Conservation (phyloP, 768 basidiomycete species). For the Lentinula aciculospora region DNA sequence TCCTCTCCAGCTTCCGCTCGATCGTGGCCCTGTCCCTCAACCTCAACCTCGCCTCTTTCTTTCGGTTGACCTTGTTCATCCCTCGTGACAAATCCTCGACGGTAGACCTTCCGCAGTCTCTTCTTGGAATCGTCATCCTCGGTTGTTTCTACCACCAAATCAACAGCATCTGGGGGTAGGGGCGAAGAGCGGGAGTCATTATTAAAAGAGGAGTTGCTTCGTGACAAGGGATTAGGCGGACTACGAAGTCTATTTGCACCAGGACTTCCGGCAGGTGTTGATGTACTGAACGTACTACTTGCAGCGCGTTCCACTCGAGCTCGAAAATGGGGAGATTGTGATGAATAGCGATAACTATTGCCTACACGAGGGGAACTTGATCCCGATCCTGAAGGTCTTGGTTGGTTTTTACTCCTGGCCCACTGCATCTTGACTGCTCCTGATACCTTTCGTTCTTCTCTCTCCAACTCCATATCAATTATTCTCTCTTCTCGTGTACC, state of each 20-base stretch:
- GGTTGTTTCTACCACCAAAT: constrained; percentile 75
- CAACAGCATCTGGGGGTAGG: constrained; percentile 74
- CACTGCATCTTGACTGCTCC: constrained; percentile 7
- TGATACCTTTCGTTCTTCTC: background rate
- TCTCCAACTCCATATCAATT: constrained; percentile 5
- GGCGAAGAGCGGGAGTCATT: constrained; percentile 21
- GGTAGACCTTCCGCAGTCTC: constrained; percentile 47
- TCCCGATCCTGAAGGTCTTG: background rate
- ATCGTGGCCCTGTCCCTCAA: constrained; percentile 16
- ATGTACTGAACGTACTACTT: constrained; percentile 15
- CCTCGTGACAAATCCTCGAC: constrained; percentile 38
- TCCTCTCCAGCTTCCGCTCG: constrained; percentile 37
- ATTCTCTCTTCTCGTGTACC: background rate
- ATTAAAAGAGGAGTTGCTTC: constrained; percentile 21
- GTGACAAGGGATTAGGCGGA: constrained; percentile 26
- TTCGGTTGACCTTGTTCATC: constrained; percentile 24
- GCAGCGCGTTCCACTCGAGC: constrained; percentile 15
- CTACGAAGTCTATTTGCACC: constrained; percentile 11
- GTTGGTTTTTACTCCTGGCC: background rate
- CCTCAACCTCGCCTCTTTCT: constrained; percentile 36
- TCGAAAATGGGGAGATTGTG: constrained; percentile 15
- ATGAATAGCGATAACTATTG: constrained; percentile 9
- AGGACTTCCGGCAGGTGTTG: background rate
- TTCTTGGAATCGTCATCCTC: constrained; percentile 46
- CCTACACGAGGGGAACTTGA: background rate